Percentiles rank a stretch among this genome's conserved stretches.
These are phyloP conservation scores for Phytophthora aleatoria DNA, from an alignment of 352 stramenopile genomes.

Conservation along the genomic window DNA sequence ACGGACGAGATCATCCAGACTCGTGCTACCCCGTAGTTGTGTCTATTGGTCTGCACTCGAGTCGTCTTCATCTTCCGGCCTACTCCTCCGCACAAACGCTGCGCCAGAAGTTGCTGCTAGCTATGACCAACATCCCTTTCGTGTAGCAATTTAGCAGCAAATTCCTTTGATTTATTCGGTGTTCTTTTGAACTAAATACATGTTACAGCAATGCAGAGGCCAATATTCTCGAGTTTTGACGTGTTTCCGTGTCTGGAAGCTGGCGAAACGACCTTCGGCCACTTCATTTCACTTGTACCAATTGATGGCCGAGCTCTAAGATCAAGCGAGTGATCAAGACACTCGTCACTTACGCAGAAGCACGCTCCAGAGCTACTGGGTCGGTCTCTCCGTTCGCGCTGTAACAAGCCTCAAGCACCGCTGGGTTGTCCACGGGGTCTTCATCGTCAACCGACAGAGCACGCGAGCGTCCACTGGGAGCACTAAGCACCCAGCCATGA, in stretches of 20 bases:
- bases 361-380: neutral
- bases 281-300: conserved; percentile 24
- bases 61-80: conserved; percentile 57
- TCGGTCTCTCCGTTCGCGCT: conserved; percentile 28
- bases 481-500: conserved; percentile 62
- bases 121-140: conserved; percentile 49
- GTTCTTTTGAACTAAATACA: conserved; percentile 52
- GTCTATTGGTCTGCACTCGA: conserved; percentile 24
- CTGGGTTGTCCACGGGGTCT: conserved; percentile 44
- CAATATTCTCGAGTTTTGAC: neutral
- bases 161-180: conserved; percentile 29
- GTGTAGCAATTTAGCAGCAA: conserved; percentile 23
- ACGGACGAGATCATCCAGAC: conserved; percentile 55
- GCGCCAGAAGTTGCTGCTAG: conserved; percentile 63
- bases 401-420: conserved; percentile 46
- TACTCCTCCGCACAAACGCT: conserved; percentile 59
- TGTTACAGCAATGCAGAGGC: conserved; percentile 35
- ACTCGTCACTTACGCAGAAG: conserved; percentile 12
- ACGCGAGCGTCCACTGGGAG: conserved; percentile 51
- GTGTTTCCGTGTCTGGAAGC: conserved; percentile 4
- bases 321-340: conserved; percentile 10
- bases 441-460: conserved; percentile 71
- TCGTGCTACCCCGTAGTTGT: conserved; percentile 66
- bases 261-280: conserved; percentile 16
- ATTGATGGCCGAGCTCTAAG: conserved; percentile 17